Conservation (phyloP, 805 yeast species). For the Myxozyma melibiosi region DNA sequence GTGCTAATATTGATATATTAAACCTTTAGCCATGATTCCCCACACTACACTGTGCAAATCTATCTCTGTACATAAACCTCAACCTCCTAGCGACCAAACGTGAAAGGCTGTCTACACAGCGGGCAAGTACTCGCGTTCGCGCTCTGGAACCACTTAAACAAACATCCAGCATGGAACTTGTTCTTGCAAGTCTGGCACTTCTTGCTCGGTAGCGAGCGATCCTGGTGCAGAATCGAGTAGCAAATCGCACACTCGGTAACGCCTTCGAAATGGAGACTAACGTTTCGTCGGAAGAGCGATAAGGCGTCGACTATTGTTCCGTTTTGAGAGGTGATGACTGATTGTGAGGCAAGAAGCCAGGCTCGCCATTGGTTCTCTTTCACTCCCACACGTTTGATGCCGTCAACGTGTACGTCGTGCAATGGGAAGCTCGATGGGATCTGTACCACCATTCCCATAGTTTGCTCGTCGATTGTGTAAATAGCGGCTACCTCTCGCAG, state of each 20-base stretch:
- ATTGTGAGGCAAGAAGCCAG: conserved; percentile 90
- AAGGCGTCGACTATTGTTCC: conserved; percentile 62
- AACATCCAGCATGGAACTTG: conserved; percentile 93
- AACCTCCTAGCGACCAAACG: conserved; percentile 31
- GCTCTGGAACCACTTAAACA: conserved; percentile 94
- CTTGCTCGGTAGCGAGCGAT: conserved; percentile 86
- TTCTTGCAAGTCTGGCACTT: conserved; percentile 87
- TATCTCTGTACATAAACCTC: too few species aligned
- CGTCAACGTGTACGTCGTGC: conserved; percentile 70
- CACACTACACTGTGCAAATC: neutral
- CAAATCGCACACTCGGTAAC: conserved; percentile 98
- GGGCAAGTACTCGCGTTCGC: conserved; percentile 94
- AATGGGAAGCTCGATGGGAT: conserved; percentile 81
- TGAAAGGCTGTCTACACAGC: conserved; percentile 62
- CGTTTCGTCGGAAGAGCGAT: conserved; percentile 70
- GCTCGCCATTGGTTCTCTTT: conserved; percentile 92
- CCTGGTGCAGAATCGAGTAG: conserved; percentile 86
- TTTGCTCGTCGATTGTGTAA: conserved; percentile 84
- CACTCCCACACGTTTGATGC: conserved; percentile 81
- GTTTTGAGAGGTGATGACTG: conserved; percentile 65
- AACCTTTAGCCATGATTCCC: neutral
- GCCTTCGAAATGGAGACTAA: conserved; percentile 83
- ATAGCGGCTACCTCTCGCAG: conserved; percentile 70
- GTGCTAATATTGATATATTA: neutral
- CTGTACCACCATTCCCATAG: conserved; percentile 72